These are phyloP conservation scores for Didymella pinodella DNA, from an alignment of 2,329 filamentous ascomycete species.

Conservation along the genomic window DNA sequence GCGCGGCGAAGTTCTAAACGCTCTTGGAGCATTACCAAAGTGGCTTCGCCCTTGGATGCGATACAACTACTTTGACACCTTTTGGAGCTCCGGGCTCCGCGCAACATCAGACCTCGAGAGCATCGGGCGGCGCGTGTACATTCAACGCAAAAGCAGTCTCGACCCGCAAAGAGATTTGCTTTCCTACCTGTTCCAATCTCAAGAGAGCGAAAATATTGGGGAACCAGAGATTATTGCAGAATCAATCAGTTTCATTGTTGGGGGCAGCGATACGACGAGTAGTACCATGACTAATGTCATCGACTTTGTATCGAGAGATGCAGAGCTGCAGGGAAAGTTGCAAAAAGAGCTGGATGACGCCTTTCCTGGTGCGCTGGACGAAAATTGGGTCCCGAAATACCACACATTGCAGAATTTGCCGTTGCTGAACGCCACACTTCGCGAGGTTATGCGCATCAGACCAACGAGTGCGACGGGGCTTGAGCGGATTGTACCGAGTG, in stretches of 20 bases:
- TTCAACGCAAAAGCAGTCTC: not conserved
- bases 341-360: not conserved
- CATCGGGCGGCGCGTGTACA: not conserved
- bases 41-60: not conserved
- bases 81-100: not conserved
- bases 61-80: not conserved
- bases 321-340: not conserved
- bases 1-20: not conserved
- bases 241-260: not conserved
- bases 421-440: not conserved
- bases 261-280: not conserved
- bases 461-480: not conserved
- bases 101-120: not conserved
- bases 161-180: not conserved
- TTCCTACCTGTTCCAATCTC: not conserved
- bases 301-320: not conserved
- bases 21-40: not conserved
- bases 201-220: not conserved
- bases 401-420: not conserved
- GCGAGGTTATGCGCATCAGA: not conserved
- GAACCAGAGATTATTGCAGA: not conserved
- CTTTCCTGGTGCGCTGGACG: not conserved
- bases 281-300: not conserved
- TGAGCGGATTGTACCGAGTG: not conserved
- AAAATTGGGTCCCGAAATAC: not conserved